Evolutionary conservation across 1,139 yeast species (phyloP).

Genomic region (Debaryomyces nepalensis): DNA sequence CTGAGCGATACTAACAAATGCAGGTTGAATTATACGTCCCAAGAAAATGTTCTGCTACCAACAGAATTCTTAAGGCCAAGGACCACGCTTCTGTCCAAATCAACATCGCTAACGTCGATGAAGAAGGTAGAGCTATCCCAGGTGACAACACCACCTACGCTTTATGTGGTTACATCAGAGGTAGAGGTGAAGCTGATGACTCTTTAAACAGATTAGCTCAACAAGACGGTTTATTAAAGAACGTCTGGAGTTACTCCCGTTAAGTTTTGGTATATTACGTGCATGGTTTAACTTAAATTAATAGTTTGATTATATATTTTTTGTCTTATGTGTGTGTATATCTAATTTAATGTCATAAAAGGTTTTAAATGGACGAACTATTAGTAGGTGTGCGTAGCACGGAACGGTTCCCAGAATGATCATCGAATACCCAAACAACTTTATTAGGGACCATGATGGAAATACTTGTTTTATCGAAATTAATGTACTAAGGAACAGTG

Average conservation of each 20-base stretch:
- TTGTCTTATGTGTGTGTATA: constrained; percentile 23
- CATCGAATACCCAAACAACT: constrained; percentile 2
- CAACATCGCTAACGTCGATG: constrained; percentile 69
- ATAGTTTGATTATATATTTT: constrained; percentile 15
- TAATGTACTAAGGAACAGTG: too few relatives aligned
- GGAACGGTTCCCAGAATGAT: not conserved
- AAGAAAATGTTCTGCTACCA: constrained; percentile 99
- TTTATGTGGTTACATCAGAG: constrained; percentile 89
- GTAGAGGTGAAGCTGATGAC: constrained; percentile 92
- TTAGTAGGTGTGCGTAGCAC: constrained; percentile 8
- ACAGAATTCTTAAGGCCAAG: constrained; percentile 99
- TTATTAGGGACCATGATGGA: too few relatives aligned
- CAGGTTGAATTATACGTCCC: constrained; percentile 99
- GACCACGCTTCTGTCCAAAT: constrained; percentile 98
- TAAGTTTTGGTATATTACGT: constrained; percentile 45
- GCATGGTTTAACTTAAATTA: constrained; percentile 14
- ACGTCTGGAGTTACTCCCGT: constrained; percentile 99
- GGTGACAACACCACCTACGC: constrained; percentile 95
- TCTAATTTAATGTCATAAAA: constrained; percentile 24
- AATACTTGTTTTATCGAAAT: too few relatives aligned
- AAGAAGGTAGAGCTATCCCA: constrained; percentile 92
- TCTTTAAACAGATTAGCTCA: constrained; percentile 99
- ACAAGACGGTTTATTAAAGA: constrained; percentile 96
- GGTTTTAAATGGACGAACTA: constrained; percentile 7
- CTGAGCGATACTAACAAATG: constrained; percentile 37